A percentile compares a stretch with the other conserved stretches of the same genome.
phyloP scores from a whole-genome alignment of 1,139 yeast species.

The Chernovozyma aurita region DNA sequence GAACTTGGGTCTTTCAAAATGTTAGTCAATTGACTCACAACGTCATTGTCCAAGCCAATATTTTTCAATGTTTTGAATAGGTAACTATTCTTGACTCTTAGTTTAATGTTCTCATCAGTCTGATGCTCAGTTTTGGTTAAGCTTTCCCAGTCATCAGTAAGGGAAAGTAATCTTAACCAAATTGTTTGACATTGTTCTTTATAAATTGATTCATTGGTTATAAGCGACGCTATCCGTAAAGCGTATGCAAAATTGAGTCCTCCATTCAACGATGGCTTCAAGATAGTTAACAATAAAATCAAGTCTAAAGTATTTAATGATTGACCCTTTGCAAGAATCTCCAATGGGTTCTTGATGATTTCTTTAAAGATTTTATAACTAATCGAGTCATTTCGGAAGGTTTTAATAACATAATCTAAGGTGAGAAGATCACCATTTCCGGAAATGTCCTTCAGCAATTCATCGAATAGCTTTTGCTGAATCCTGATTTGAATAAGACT shows the following conservation, averaged over 20 bases:
- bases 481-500: conserved; percentile 44
- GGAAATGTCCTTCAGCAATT: conserved; percentile 23
- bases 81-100: conserved; percentile 36
- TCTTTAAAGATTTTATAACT: conserved; percentile 12
- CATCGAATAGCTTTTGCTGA: conserved; percentile 38
- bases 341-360: conserved; percentile 28
- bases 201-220: conserved; percentile 22
- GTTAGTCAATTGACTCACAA: conserved; percentile 12
- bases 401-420: conserved; percentile 14
- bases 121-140: conserved; percentile 37
- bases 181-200: conserved; percentile 28
- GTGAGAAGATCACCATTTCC: conserved; percentile 16
- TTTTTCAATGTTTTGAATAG: conserved; percentile 41
- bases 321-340: conserved; percentile 31
- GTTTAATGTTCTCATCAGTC: conserved; percentile 41
- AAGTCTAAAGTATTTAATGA: conserved; percentile 44
- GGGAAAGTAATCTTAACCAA: conserved; percentile 59
- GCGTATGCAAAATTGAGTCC: conserved; percentile 32
- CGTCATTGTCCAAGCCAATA: conserved; percentile 10
- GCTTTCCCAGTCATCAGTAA: conserved; percentile 56
- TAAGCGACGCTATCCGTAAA: conserved; percentile 27
- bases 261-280: conserved; percentile 29
- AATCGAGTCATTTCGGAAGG: conserved; percentile 20
- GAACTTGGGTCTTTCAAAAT: conserved; percentile 3
- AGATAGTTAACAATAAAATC: conserved; percentile 53